Evolutionary conservation across 495 filamentous ascomycete genomes (phyloP).

Genomic region (Stereocaulon alpinum): DNA sequence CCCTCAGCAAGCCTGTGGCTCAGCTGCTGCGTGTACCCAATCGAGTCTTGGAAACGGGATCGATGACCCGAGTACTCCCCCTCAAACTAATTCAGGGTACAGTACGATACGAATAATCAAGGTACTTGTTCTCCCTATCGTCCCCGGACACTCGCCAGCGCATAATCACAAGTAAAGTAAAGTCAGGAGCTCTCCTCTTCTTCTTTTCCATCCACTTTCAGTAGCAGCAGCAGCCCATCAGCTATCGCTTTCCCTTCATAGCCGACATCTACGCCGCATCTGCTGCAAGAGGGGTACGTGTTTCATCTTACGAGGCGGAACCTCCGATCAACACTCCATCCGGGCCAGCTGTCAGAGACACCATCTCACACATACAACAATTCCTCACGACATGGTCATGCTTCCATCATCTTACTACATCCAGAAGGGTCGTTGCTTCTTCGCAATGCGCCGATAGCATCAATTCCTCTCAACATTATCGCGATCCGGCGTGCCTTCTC

Average conservation of each 20-base stretch:
- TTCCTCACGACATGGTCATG: not conserved
- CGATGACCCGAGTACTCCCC: slow-evolving; percentile 1
- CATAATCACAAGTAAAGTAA: not conserved
- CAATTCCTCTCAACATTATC: not conserved
- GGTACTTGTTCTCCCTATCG: not conserved
- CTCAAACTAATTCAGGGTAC: not conserved
- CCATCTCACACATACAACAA: not conserved
- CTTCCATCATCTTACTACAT: not conserved
- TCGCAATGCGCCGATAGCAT: slow-evolving; percentile 7
- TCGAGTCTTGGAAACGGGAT: not conserved
- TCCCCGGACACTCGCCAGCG: not conserved
- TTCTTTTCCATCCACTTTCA: not conserved
- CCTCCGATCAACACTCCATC: not conserved
- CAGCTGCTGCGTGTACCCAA: not conserved
- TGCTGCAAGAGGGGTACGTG: slow-evolving; percentile 4
- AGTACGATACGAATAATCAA: not conserved
- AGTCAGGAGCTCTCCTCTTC: not conserved
- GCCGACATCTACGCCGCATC: not conserved
- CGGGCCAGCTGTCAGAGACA: not conserved
- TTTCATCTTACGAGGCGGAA: slow-evolving; percentile 6
- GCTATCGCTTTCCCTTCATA: not conserved
- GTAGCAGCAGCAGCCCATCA: not conserved
- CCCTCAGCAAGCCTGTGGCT: too few species aligned
- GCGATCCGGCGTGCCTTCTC: not conserved
- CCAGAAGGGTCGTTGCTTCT: not conserved